Evolutionary conservation across 306 rosid genomes (phyloP), one percentile per base, ranked within the genome.

Genomic region (Mimosa pudica): DNA sequence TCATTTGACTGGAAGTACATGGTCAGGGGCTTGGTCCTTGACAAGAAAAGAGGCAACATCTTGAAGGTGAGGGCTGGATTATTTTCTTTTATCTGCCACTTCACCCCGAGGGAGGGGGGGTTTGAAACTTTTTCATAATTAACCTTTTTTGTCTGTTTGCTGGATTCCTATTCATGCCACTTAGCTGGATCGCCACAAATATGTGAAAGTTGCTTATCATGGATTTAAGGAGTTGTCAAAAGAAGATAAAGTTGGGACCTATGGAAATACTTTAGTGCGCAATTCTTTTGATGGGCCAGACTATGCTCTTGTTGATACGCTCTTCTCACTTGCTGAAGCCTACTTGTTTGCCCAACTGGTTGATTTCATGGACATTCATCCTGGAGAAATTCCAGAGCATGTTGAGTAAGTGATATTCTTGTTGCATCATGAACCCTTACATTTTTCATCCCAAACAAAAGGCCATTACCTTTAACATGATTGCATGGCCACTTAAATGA

Each of bases 181-280:
- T 42, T 86, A 95, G 99, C 93, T 95, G 98, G 99, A 95, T 83
- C 93, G 99, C n/a, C 99, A 95, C 87, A 95, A 95, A 86, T 95
- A 95, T 86, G 99, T 95, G 76, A 95, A 93, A 89, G 94, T 95
- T 55, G 98, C 99, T 70, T 95, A 95, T 84, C 99, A 95, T 87
- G 99, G 98, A 80, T 95, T 93, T 80, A 88, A 83, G 62, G 98
- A 93, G 82, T 71, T 95, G 86, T 91, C 98, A 8, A 95, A 95
- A 90, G 99, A 88, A 86, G 96, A 90, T 77, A 95, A 95, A 91
- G 96, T 95, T 80, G 84, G 82, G 84, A 91, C 92, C 80, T 95
- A 95, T 20, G 97, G 99, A 55, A 93, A 87, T 85, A 91, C 99
- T 74, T 87, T 95, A 74, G 79, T 91, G 38, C 90, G 98, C 52